These are phyloP conservation scores for Trichoderma oligosporum DNA, from an alignment of 2,329 filamentous ascomycete genomes.

Conservation along the genomic window DNA sequence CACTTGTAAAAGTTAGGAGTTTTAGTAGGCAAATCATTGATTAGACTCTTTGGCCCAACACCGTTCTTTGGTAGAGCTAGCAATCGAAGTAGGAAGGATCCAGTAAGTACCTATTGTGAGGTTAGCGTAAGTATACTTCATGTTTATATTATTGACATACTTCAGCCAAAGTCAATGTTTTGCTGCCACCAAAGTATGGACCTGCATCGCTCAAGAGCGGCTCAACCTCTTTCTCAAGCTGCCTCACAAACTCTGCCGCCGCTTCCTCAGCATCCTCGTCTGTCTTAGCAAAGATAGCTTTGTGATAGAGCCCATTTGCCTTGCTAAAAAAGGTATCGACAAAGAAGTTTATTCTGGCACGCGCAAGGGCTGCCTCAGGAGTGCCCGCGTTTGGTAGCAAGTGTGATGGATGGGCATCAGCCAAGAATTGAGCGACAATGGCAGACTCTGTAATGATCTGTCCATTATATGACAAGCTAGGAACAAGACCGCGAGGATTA, in stretches of 20 bases:
- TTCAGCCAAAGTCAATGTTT: slow-evolving; percentile 68
- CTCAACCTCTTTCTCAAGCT: slow-evolving; percentile 67
- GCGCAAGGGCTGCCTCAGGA: slow-evolving; percentile 52
- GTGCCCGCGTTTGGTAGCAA: slow-evolving; percentile 56
- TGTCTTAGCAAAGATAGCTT: slow-evolving; percentile 44
- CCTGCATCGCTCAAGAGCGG: slow-evolving; percentile 56
- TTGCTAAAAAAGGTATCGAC: slow-evolving; percentile 66
- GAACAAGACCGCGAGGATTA: slow-evolving; percentile 77
- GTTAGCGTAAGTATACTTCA: slow-evolving; percentile 6
- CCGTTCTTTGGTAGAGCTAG: slow-evolving; percentile 51
- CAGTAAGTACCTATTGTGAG: slow-evolving; percentile 51
- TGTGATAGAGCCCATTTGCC: slow-evolving; percentile 46
- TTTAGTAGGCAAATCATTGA: slow-evolving; percentile 45
- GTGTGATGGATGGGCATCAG: slow-evolving; percentile 65
- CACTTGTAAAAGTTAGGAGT: slow-evolving; percentile 67
- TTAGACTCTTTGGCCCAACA: slow-evolving; percentile 49
- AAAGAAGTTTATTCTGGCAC: slow-evolving; percentile 69
- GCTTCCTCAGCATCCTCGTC: slow-evolving; percentile 49
- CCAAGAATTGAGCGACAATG: slow-evolving; percentile 68
- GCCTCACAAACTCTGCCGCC: slow-evolving; percentile 49
- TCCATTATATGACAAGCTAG: slow-evolving; percentile 61
- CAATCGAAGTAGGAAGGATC: slow-evolving; percentile 63
- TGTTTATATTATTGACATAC: slow-evolving; percentile 40
- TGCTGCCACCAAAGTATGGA: slow-evolving; percentile 63
- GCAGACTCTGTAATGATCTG: slow-evolving; percentile 70